These are phyloP conservation scores for Penicillium sp. DNA, from an alignment of 2,329 filamentous ascomycete genomes.

Conservation along the genomic window DNA sequence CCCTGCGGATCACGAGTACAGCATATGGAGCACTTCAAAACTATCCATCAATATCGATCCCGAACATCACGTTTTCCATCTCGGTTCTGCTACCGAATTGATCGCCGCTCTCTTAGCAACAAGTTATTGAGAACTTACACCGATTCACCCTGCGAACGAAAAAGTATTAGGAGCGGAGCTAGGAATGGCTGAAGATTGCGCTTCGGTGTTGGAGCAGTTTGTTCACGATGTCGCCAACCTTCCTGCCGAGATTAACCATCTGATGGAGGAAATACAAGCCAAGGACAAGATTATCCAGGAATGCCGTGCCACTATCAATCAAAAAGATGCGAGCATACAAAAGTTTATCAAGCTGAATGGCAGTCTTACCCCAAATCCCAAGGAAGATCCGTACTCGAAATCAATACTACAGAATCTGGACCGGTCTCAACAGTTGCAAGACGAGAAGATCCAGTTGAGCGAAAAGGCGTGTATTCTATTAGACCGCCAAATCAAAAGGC, in stretches of 20 bases:
- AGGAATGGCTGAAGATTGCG: constrained; percentile 63
- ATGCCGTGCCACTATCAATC: constrained; percentile 60
- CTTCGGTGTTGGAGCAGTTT: constrained; percentile 68
- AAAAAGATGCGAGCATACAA: constrained; percentile 65
- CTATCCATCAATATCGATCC: background rate
- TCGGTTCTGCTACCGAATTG: background rate
- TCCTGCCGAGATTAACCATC: constrained; percentile 67
- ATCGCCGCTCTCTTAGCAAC: background rate
- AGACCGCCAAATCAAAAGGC: constrained; percentile 66
- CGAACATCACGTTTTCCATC: background rate
- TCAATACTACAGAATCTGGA: constrained; percentile 63
- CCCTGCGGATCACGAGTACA: no score
- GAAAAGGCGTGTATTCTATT: constrained; percentile 65
- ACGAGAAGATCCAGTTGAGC: constrained; percentile 65
- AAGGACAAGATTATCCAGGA: constrained; percentile 67
- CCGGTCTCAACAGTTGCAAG: constrained; percentile 61
- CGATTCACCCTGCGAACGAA: background rate
- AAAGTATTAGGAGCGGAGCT: background rate
- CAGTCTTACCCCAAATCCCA: constrained; percentile 64
- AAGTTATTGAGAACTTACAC: background rate
- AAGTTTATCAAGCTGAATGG: constrained; percentile 69
- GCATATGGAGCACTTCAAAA: background rate
- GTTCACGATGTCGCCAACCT: constrained; percentile 68
- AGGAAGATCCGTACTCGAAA: constrained; percentile 66
- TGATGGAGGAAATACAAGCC: constrained; percentile 70